Conservation (phyloP, 2,329 filamentous ascomycete genomes). For the Ophioceras dolichostomum region DNA sequence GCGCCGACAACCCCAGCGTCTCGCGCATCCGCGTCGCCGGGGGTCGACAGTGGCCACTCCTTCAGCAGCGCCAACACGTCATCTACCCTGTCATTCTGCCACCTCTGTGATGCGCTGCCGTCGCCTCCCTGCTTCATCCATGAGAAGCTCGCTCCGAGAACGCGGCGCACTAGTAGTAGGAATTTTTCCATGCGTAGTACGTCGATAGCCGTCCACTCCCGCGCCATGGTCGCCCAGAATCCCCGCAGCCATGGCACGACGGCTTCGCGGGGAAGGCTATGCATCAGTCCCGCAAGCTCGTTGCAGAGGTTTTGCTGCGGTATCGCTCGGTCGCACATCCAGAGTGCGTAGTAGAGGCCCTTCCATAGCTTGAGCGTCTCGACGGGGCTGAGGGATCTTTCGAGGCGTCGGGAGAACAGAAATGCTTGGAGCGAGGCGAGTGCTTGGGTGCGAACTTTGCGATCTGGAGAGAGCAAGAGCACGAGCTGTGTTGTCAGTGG, state of each 20-base stretch:
- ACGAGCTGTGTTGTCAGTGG: too few species aligned
- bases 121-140: slow-evolving; percentile 21
- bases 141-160: slow-evolving; percentile 58
- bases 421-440: slow-evolving; percentile 67
- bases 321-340: slow-evolving; percentile 85
- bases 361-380: slow-evolving; percentile 89
- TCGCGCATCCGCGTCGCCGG: slow-evolving; percentile 17
- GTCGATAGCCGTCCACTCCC: slow-evolving; percentile 61
- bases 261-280: slow-evolving; percentile 37
- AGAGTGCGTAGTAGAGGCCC: slow-evolving; percentile 84
- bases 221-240: slow-evolving; percentile 60
- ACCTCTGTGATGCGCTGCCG: slow-evolving; percentile 6
- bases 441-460: slow-evolving; percentile 64
- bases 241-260: slow-evolving; percentile 40
- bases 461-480: too few species aligned
- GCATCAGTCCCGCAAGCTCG: slow-evolving; percentile 62
- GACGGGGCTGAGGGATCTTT: slow-evolving; percentile 45
- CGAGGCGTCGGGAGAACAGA: slow-evolving; percentile 46
- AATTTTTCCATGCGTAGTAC: slow-evolving; percentile 86
- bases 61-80: slow-evolving; percentile 30
- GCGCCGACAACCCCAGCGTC: slow-evolving; percentile 23
- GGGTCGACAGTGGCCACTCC: slow-evolving; percentile 25
- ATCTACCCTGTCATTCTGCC: slow-evolving; percentile 12
- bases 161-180: slow-evolving; percentile 68
- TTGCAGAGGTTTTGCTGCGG: slow-evolving; percentile 74